Evolutionary conservation across 1,139 yeast genomes (phyloP).

Genomic region (Debaryomyces robertsiae): DNA sequence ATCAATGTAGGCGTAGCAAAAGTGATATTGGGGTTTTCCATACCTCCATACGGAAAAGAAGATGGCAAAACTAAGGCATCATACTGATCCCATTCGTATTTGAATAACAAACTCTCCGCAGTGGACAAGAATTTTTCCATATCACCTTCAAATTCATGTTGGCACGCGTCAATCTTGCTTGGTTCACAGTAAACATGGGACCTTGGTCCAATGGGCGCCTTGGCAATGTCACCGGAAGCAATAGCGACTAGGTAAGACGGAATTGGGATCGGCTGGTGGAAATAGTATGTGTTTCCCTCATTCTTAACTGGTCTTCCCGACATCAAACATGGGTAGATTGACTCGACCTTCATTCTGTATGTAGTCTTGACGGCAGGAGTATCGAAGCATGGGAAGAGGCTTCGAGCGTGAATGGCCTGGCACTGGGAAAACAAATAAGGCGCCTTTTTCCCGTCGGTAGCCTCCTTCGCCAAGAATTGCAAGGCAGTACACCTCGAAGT

Average conservation of each 20-base stretch:
- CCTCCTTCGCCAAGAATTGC: slow-evolving; percentile 78
- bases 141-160: slow-evolving; percentile 79
- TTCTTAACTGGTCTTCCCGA: slow-evolving; percentile 56
- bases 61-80: slow-evolving; percentile 81
- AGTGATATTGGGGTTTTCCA: slow-evolving; percentile 93
- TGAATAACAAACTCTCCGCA: slow-evolving; percentile 80
- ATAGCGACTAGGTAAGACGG: slow-evolving; percentile 84
- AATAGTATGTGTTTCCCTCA: slow-evolving; percentile 36
- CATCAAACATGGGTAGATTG: slow-evolving; percentile 69
- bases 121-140: slow-evolving; percentile 76
- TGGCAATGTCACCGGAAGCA: slow-evolving; percentile 78
- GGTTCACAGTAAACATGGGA: slow-evolving; percentile 85
- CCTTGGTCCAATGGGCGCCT: slow-evolving; percentile 80
- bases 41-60: slow-evolving; percentile 92
- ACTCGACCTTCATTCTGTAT: slow-evolving; percentile 59
- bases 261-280: slow-evolving; percentile 78
- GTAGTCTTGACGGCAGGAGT: slow-evolving; percentile 83
- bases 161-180: slow-evolving; percentile 61
- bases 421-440: slow-evolving; percentile 89
- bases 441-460: slow-evolving; percentile 70
- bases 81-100: slow-evolving; percentile 84
- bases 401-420: slow-evolving; percentile 89
- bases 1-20: slow-evolving; percentile 90
- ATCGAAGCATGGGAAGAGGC: slow-evolving; percentile 88
- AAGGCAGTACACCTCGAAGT: slow-evolving; percentile 79